These are phyloP conservation scores for Podospora australis DNA, from an alignment of 495 filamentous ascomycete genomes.

Conservation along the genomic window DNA sequence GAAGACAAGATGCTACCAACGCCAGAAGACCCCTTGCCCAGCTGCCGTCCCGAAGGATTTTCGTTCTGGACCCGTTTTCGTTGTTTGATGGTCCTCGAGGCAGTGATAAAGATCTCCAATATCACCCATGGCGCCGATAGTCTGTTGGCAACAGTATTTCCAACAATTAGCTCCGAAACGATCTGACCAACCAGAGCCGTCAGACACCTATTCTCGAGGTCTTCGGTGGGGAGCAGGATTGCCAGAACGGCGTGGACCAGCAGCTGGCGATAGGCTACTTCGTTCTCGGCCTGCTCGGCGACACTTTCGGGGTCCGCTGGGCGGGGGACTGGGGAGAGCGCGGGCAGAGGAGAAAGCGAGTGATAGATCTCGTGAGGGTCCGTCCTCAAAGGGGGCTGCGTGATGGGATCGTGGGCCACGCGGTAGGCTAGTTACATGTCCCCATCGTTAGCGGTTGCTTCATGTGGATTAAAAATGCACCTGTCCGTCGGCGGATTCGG, in stretches of 20 bases:
- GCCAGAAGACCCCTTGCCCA: slow-evolving; percentile 8
- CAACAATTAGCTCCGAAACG: slow-evolving; percentile 77
- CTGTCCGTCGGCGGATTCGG: neutral
- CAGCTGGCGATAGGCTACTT: slow-evolving; percentile 72
- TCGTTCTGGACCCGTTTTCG: slow-evolving; percentile 9
- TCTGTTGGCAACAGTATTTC: slow-evolving; percentile 66
- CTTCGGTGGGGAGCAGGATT: slow-evolving; percentile 82
- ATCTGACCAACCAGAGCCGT: slow-evolving; percentile 77
- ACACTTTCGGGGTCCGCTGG: slow-evolving; percentile 42
- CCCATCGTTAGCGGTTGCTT: slow-evolving; percentile 1
- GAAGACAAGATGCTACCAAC: slow-evolving; percentile 20
- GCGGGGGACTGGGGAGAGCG: slow-evolving; percentile 67
- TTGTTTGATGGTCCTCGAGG: slow-evolving; percentile 21
- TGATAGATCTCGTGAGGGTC: slow-evolving; percentile 70
- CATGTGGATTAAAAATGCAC: slow-evolving; percentile 3
- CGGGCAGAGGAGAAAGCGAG: slow-evolving; percentile 71
- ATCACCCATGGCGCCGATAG: slow-evolving; percentile 80
- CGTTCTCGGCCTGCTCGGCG: slow-evolving; percentile 62
- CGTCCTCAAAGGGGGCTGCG: slow-evolving; percentile 50
- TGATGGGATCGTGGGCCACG: slow-evolving; percentile 41
- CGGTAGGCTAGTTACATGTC: slow-evolving; percentile 44
- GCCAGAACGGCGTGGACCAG: slow-evolving; percentile 72
- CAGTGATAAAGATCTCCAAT: slow-evolving; percentile 68
- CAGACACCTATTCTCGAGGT: slow-evolving; percentile 80
- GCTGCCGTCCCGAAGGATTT: slow-evolving; percentile 2